These are phyloP conservation scores for Rubia tinctorum DNA, from an alignment of 305 asterid species.

Conservation along the genomic window DNA sequence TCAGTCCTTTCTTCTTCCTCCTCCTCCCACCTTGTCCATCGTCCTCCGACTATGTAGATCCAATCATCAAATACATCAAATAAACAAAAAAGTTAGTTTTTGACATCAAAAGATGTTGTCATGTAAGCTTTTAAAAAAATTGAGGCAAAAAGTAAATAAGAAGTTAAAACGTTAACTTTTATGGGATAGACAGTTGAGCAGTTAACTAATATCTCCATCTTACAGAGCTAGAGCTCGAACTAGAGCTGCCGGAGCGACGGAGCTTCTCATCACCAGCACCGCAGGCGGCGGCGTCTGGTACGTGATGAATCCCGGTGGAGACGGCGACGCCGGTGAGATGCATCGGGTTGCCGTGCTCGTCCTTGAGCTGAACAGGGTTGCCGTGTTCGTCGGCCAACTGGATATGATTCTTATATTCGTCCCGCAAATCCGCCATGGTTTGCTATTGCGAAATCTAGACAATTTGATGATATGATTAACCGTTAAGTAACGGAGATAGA, in stretches of 20 bases:
- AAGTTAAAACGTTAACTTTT: no score
- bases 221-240: slow-evolving; percentile 72
- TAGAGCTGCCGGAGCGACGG: slow-evolving; percentile 47
- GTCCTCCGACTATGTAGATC: slow-evolving; percentile 51
- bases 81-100: no score
- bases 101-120: no score
- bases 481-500: background rate
- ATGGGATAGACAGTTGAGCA: background rate
- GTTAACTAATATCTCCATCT: slow-evolving; percentile 1
- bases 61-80: background rate
- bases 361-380: slow-evolving; percentile 66
- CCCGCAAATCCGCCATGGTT: slow-evolving; percentile 69
- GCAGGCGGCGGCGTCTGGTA: background rate
- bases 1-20: slow-evolving; percentile 58
- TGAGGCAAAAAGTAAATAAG: no score
- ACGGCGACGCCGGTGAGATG: slow-evolving; percentile 72
- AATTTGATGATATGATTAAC: no score
- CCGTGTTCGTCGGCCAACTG: slow-evolving; percentile 73
- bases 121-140: no score
- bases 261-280: slow-evolving; percentile 28
- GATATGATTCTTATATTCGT: slow-evolving; percentile 74
- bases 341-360: slow-evolving; percentile 79
- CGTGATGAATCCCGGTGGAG: slow-evolving; percentile 9
- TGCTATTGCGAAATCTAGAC: background rate
- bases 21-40: slow-evolving; percentile 70